Conservation (phyloP, 352 stramenopile species). For the Detonula confervacea region DNA sequence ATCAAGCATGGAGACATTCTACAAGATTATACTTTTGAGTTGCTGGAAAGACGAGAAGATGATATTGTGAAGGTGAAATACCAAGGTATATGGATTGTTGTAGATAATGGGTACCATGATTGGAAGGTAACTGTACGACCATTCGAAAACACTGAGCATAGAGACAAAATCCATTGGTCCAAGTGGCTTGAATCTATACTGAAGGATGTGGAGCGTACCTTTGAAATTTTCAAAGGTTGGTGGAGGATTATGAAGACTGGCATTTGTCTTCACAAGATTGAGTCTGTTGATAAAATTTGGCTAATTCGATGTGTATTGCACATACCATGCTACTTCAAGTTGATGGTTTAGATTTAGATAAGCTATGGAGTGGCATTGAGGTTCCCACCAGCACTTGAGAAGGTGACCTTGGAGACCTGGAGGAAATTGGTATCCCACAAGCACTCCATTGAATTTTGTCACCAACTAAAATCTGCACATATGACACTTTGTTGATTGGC, state of each 20-base stretch:
- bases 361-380: no score
- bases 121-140: not conserved
- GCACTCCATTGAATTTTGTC: no score
- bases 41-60: not conserved
- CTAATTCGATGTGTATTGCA: conserved; percentile 32
- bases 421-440: no score
- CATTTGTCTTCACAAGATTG: conserved; percentile 9
- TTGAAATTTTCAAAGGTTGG: conserved; percentile 35
- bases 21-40: conserved; percentile 10
- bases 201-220: no score
- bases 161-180: conserved; percentile 11
- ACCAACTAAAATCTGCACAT: no score
- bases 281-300: conserved; percentile 19
- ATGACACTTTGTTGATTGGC: no score
- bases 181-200: conserved; percentile 27
- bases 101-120: conserved; percentile 1
- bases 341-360: conserved; percentile 27
- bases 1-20: conserved; percentile 9
- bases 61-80: conserved; percentile 14
- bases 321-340: conserved; percentile 30
- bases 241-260: conserved; percentile 31
- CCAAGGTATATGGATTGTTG: conserved; percentile 6
- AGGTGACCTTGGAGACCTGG: no score
- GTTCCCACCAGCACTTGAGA: no score
- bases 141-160: not conserved